Evolutionary conservation across 1,284 basidiomycete species (phyloP).

Genomic region (Meira nashicola): DNA sequence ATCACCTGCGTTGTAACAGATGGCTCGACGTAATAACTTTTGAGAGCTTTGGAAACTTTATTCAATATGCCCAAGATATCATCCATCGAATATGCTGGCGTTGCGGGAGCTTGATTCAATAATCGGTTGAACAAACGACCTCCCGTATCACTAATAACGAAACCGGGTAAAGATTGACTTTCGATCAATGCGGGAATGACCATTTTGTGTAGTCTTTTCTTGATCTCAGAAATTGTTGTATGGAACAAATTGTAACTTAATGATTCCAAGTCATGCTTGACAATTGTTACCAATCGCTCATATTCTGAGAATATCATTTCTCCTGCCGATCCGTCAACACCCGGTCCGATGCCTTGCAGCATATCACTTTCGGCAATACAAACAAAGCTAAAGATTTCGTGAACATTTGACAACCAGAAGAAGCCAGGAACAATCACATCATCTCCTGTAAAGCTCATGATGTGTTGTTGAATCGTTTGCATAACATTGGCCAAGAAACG

Average conservation of each 20-base stretch:
- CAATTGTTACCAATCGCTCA: slow-evolving; percentile 89
- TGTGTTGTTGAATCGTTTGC: slow-evolving; percentile 94
- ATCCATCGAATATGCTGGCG: slow-evolving; percentile 96
- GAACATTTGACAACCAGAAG: slow-evolving; percentile 99
- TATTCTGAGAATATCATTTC: slow-evolving; percentile 97
- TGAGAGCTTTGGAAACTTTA: slow-evolving; percentile 96
- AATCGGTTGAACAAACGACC: slow-evolving; percentile 90
- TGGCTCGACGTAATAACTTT: slow-evolving; percentile 98
- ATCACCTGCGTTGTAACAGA: slow-evolving; percentile 94
- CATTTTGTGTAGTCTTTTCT: slow-evolving; percentile 95
- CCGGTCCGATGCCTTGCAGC: slow-evolving; percentile 93
- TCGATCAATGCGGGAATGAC: slow-evolving; percentile 96
- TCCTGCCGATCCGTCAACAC: slow-evolving; percentile 76
- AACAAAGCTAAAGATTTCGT: slow-evolving; percentile 98
- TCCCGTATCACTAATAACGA: slow-evolving; percentile 89
- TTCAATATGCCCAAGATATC: slow-evolving; percentile 94
- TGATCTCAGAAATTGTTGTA: slow-evolving; percentile 98
- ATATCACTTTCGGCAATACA: slow-evolving; percentile 98
- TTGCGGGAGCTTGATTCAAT: slow-evolving; percentile 64
- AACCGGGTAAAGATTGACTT: slow-evolving; percentile 93
- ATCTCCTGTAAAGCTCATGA: slow-evolving; percentile 88
- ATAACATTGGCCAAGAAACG: slow-evolving; percentile 97
- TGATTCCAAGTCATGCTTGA: slow-evolving; percentile 97
- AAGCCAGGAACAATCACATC: slow-evolving; percentile 94
- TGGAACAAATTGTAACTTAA: slow-evolving; percentile 99